A percentile compares a stretch with the other conserved stretches of the same genome.
phyloP scores from a whole-genome alignment of 75 land plant species.

The Sequoiadendron giganteum region DNA sequence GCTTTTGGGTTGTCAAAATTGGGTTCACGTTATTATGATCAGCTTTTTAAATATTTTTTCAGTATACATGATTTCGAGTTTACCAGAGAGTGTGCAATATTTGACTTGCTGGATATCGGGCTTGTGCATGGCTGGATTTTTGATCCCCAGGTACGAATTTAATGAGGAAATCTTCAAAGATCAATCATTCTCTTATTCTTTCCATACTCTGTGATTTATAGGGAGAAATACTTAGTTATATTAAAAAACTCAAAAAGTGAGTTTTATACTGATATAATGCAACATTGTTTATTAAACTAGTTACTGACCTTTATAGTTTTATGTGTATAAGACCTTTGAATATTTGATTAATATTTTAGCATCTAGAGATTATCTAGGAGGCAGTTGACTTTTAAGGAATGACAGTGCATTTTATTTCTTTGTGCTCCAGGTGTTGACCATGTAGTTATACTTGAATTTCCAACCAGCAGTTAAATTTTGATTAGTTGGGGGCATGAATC shows the following conservation, averaged over 20 bases:
- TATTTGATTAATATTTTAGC: background rate
- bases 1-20: background rate
- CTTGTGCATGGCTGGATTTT: constrained; percentile 97
- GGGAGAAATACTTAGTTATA: no score
- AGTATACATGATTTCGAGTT: constrained; percentile 97
- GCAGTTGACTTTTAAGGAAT: background rate
- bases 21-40: background rate
- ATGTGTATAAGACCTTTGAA: background rate
- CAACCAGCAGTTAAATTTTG: background rate
- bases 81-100: constrained; percentile 89
- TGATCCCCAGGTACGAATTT: constrained; percentile 87
- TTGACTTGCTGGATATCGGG: constrained; percentile 90
- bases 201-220: background rate
- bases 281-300: background rate
- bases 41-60: constrained; percentile 17
- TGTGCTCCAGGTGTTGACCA: background rate
- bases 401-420: background rate
- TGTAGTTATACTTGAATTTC: background rate
- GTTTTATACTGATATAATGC: background rate
- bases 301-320: background rate
- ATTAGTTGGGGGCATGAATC: background rate
- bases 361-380: background rate
- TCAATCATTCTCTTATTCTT: background rate
- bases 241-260: background rate
- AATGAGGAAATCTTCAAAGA: background rate